Percentiles rank a stretch among this genome's conserved stretches.
phyloP scores from a whole-genome alignment of 257 asterid genomes.

The Gardenia jasminoides region DNA sequence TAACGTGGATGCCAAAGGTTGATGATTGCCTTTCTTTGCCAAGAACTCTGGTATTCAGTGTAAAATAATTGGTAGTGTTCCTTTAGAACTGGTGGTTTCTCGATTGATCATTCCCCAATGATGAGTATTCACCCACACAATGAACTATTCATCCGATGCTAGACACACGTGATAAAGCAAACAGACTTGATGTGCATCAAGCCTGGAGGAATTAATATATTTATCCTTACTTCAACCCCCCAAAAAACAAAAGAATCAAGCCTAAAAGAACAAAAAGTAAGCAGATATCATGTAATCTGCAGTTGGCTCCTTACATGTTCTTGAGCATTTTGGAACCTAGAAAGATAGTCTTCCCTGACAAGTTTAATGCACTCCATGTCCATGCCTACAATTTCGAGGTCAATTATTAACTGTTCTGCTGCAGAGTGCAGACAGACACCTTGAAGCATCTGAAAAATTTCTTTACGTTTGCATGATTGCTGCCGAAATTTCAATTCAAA shows the following conservation, averaged over 20 bases:
- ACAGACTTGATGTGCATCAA: too few relatives aligned
- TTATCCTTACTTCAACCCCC: too few relatives aligned
- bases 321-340: not conserved
- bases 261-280: too few relatives aligned
- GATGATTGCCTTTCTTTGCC: not conserved
- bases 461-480: not conserved
- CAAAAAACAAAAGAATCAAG: too few relatives aligned
- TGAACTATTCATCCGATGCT: not conserved
- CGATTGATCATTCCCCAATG: not conserved
- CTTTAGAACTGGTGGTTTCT: not conserved
- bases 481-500: not conserved
- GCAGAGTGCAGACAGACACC: not conserved
- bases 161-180: not conserved
- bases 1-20: slow-evolving; percentile 2
- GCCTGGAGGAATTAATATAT: too few relatives aligned
- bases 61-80: not conserved
- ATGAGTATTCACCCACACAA: not conserved
- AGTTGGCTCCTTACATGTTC: not conserved
- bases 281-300: not conserved
- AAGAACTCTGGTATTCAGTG: not conserved
- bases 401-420: not conserved
- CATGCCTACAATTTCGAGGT: not conserved
- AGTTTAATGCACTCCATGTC: not conserved
- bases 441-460: not conserved
- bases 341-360: not conserved